Percentiles rank a stretch among this genome's conserved stretches.
Evolutionary conservation across 176 grass and related monocot species (phyloP).

Genomic region (Zea luxurians): DNA sequence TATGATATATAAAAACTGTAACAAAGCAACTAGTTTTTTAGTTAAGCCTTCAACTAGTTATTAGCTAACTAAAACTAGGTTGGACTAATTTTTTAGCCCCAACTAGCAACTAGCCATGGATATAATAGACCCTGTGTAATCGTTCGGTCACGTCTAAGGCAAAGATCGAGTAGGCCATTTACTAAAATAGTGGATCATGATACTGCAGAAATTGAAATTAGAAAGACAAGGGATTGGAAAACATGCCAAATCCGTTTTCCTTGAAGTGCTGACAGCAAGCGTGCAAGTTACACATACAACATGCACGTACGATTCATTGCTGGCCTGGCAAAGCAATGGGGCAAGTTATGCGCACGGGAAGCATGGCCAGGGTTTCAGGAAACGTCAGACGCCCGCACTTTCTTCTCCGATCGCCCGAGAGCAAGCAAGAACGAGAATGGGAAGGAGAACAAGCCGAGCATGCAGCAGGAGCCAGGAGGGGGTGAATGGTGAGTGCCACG

Average conservation of each 20-base stretch:
- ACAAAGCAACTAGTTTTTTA: no score
- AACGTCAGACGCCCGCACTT: background rate
- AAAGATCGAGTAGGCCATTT: no score
- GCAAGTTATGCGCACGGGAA: background rate
- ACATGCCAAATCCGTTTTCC: background rate
- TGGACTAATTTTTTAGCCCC: no score
- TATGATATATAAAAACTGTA: no score
- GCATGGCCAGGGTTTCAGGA: slow-evolving; percentile 9
- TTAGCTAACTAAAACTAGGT: no score
- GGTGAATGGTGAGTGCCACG: background rate
- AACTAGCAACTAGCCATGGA: no score
- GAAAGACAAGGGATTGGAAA: background rate
- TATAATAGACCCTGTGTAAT: no score
- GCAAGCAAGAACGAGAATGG: background rate
- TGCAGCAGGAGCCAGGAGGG: no score
- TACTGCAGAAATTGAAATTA: no score
- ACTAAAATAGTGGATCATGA: background rate
- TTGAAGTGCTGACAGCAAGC: background rate
- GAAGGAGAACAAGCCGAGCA: background rate
- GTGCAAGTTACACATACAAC: background rate
- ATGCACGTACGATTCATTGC: background rate
- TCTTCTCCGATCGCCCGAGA: background rate
- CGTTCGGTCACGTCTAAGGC: no score
- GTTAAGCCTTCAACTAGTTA: no score
- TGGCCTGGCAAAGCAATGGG: background rate